A percentile compares a stretch with the other conserved stretches of the same genome.
These are phyloP conservation scores for Cutaneotrichosporon sp. DNA, from an alignment of 1,284 basidiomycete species.

Conservation along the genomic window DNA sequence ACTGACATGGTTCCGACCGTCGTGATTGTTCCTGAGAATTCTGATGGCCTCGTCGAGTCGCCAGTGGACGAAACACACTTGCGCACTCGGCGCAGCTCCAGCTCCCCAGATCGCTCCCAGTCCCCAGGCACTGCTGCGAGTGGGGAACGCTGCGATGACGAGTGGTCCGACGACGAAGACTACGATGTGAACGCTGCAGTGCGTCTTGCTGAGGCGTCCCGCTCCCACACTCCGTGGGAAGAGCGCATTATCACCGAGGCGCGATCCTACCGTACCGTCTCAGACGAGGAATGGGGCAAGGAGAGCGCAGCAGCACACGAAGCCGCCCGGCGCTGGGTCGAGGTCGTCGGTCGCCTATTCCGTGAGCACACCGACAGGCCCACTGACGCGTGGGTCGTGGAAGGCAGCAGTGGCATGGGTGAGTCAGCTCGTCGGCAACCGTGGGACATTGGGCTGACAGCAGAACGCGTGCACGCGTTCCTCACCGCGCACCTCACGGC, in stretches of 20 bases:
- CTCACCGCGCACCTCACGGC: conserved; percentile 32
- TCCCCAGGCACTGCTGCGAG: background rate
- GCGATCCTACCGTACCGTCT: conserved; percentile 27
- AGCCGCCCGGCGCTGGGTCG: conserved; percentile 33
- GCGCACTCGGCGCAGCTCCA: background rate
- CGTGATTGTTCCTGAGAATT: conserved; percentile 9
- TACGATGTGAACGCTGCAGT: conserved; percentile 39
- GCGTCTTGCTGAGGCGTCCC: conserved; percentile 18
- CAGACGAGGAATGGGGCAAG: conserved; percentile 17
- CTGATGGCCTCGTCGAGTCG: background rate
- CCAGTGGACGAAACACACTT: background rate
- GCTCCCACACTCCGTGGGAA: conserved; percentile 38
- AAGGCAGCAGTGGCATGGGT: conserved; percentile 58
- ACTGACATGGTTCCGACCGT: conserved; percentile 9
- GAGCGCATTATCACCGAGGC: conserved; percentile 37
- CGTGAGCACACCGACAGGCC: conserved; percentile 9
- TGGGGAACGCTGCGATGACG: conserved; percentile 1
- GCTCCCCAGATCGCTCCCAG: background rate
- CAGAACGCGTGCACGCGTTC: conserved; percentile 39
- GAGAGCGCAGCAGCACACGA: conserved; percentile 21
- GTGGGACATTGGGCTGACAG: background rate
- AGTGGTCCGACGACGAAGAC: conserved; percentile 37
- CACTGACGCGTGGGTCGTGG: conserved; percentile 30
- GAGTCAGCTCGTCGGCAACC: conserved; percentile 8
- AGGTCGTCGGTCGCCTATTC: conserved; percentile 36